These are phyloP conservation scores for Theileria annulata DNA, from an alignment of 169 alveolate species.

Conservation along the genomic window DNA sequence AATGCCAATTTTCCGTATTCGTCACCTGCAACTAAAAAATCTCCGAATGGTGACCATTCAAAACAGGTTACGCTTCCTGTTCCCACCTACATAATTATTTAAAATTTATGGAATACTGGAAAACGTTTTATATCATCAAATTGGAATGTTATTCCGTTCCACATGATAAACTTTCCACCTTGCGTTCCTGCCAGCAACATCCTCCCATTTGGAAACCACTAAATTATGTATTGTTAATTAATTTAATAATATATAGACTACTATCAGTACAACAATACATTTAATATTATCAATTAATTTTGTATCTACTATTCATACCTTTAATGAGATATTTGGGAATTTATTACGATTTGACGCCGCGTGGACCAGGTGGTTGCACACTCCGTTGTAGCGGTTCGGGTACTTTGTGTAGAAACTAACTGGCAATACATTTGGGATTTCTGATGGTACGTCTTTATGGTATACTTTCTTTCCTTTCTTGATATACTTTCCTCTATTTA, in stretches of 20 bases:
- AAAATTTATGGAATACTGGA: conserved; percentile 70
- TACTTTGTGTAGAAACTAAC: conserved; percentile 38
- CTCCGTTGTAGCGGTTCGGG: conserved; percentile 58
- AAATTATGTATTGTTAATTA: conserved; percentile 20
- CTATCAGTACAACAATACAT: background rate
- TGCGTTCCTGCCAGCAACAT: conserved; percentile 86
- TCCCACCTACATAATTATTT: conserved; percentile 15
- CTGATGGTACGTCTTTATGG: conserved; percentile 58
- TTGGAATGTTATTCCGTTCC: conserved; percentile 84
- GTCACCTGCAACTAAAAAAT: conserved; percentile 78
- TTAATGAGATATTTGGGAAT: conserved; percentile 57
- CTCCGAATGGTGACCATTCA: conserved; percentile 80
- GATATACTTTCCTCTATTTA: conserved; percentile 35
- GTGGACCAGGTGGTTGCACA: conserved; percentile 60
- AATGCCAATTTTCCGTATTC: conserved; percentile 79
- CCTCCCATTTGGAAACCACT: conserved; percentile 86
- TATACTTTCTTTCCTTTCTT: conserved; percentile 17
- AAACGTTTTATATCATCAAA: conserved; percentile 86
- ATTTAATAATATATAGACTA: background rate
- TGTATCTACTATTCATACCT: background rate
- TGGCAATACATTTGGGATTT: conserved; percentile 42
- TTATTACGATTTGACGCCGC: conserved; percentile 64
- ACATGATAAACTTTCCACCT: conserved; percentile 82
- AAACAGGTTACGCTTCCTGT: conserved; percentile 79
- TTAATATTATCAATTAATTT: background rate